Conservation (phyloP, 225 moss, liverwort and hornwort species). For the Anthoceros angustus region DNA sequence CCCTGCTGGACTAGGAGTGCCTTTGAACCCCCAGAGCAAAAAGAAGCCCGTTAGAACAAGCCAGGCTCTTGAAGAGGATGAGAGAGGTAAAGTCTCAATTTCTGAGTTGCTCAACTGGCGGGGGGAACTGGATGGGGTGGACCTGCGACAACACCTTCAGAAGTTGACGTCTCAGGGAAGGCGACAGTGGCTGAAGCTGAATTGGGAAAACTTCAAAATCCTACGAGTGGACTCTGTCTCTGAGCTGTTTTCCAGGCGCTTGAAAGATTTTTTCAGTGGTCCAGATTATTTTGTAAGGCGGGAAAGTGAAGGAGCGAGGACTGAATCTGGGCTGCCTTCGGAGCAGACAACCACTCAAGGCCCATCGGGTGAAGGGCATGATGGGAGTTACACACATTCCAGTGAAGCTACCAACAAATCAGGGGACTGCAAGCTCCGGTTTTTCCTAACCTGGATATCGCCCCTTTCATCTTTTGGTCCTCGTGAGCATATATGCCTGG, state of each 20-base stretch:
- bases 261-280: constrained; percentile 23
- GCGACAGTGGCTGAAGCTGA: constrained; percentile 20
- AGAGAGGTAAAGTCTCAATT: neutral
- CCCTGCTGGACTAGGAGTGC: too few species aligned
- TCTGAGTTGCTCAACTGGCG: neutral
- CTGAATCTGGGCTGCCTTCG: neutral
- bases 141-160: constrained; percentile 11
- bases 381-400: neutral
- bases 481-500: constrained; percentile 28
- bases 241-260: constrained; percentile 18
- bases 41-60: neutral
- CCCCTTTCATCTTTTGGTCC: constrained; percentile 23
- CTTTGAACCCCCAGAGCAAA: neutral
- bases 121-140: constrained; percentile 5
- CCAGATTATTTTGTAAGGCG: neutral
- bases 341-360: neutral
- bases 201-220: constrained; percentile 33
- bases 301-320: neutral
- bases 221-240: constrained; percentile 21
- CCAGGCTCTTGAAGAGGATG: neutral
- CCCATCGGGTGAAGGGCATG: neutral
- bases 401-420: neutral
- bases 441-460: constrained; percentile 49
- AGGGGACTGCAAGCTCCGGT: constrained; percentile 20
- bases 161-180: constrained; percentile 20